phyloP scores from a whole-genome alignment of 805 yeast genomes.

The Naumovozyma castellii region DNA sequence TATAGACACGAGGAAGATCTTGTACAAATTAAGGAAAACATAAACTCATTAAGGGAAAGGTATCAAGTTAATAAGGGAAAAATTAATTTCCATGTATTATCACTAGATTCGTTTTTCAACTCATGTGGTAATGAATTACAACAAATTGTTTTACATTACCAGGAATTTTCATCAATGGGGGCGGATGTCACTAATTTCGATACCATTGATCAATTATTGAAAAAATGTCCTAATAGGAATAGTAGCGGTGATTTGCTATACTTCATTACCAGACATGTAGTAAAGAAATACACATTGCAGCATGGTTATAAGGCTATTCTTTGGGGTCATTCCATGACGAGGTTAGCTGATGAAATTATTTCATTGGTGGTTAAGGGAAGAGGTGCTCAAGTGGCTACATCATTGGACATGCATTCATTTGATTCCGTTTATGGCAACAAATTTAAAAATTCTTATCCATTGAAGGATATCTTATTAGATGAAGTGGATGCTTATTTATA shows the following conservation, averaged over 20 bases:
- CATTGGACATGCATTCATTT: constrained; percentile 34
- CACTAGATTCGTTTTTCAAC: constrained; percentile 34
- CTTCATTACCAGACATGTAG: constrained; percentile 39
- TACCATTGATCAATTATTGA: constrained; percentile 8
- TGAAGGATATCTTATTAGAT: constrained; percentile 61
- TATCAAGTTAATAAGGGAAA: constrained; percentile 25
- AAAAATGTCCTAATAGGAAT: constrained; percentile 40
- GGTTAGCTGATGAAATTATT: constrained; percentile 70
- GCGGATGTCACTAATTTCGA: neutral
- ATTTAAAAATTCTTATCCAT: constrained; percentile 52
- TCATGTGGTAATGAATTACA: constrained; percentile 23
- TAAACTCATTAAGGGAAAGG: constrained; percentile 10
- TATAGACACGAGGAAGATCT: constrained; percentile 36
- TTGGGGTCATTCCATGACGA: constrained; percentile 74
- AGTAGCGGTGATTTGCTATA: constrained; percentile 53
- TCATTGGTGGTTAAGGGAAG: constrained; percentile 79
- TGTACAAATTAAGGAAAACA: constrained; percentile 8
- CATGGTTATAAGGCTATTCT: constrained; percentile 40
- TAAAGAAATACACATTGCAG: constrained; percentile 38
- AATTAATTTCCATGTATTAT: constrained; percentile 33
- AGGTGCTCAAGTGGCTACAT: constrained; percentile 54
- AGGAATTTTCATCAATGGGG: constrained; percentile 12
- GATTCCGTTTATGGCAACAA: constrained; percentile 19
- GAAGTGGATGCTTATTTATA: constrained; percentile 52
- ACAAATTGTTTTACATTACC: constrained; percentile 29